A percentile compares a stretch with the other conserved stretches of the same genome.
Evolutionary conservation across 2,329 filamentous ascomycete genomes (phyloP).

Genomic region (Fusarium abutilonis): DNA sequence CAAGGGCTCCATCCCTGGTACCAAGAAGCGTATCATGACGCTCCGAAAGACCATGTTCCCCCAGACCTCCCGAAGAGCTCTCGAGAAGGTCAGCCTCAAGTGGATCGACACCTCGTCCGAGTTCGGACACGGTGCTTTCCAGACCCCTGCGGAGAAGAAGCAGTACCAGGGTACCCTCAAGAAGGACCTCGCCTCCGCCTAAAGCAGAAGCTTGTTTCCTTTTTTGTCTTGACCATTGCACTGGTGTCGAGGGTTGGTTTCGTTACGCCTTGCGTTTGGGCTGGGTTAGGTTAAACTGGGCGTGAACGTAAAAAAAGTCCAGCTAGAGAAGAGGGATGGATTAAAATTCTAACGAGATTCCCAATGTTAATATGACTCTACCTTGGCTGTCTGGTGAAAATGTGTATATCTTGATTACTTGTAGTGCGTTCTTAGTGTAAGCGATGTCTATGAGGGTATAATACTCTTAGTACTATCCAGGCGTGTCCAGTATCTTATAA

Average conservation of each 20-base stretch:
- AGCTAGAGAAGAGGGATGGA: conserved; percentile 50
- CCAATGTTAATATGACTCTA: conserved; percentile 47
- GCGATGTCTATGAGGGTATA: neutral
- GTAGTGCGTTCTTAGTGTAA: neutral
- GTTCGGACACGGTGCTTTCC: conserved; percentile 99
- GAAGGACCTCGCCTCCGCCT: conserved; percentile 79
- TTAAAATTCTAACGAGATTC: conserved; percentile 51
- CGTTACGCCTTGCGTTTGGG: conserved; percentile 50
- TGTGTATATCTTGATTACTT: neutral
- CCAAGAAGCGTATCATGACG: conserved; percentile 99
- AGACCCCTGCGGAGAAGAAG: conserved; percentile 98
- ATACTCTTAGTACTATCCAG: neutral
- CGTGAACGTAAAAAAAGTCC: conserved; percentile 51
- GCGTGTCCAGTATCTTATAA: neutral
- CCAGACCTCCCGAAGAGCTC: conserved; percentile 92
- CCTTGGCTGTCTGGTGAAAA: conserved; percentile 22
- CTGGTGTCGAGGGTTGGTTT: conserved; percentile 64
- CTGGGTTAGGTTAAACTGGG: conserved; percentile 52
- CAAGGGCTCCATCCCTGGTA: conserved; percentile 97
- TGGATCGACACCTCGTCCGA: conserved; percentile 99
- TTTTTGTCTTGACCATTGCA: conserved; percentile 60
- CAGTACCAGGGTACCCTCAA: conserved; percentile 98
- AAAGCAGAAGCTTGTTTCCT: conserved; percentile 54
- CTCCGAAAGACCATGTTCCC: conserved; percentile 98
- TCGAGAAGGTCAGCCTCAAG: conserved; percentile 99